These are phyloP conservation scores for Claviceps maximensis DNA, from an alignment of 2,329 filamentous ascomycete genomes.

Conservation along the genomic window DNA sequence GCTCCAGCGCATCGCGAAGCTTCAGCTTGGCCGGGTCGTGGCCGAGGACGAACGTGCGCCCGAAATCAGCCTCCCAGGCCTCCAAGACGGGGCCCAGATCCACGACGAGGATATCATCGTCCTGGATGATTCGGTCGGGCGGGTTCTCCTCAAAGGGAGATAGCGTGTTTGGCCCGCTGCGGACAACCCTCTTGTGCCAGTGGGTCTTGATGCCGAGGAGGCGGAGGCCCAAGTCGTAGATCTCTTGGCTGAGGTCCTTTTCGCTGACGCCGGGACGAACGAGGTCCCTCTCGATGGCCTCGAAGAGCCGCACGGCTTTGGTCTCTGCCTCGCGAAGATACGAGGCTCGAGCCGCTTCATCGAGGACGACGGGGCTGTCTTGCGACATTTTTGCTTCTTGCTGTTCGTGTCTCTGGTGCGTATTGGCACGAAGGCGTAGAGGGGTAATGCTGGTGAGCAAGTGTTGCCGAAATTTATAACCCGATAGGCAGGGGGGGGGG, in stretches of 20 bases:
- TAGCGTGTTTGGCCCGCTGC: constrained; percentile 36
- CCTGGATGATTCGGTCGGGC: constrained; percentile 31
- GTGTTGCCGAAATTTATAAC: too few relatives aligned
- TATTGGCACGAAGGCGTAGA: too few relatives aligned
- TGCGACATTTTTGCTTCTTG: too few relatives aligned
- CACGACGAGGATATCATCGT: constrained; percentile 37
- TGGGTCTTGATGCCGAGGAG: constrained; percentile 29
- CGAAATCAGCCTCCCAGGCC: constrained; percentile 39
- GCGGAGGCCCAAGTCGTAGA: constrained; percentile 21
- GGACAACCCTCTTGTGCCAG: constrained; percentile 39
- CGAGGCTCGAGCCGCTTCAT: neutral
- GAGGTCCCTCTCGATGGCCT: constrained; percentile 31
- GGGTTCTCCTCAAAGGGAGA: constrained; percentile 34
- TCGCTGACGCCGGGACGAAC: constrained; percentile 34
- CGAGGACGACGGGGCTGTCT: neutral
- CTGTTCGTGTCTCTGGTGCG: too few relatives aligned
- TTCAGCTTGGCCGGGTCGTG: constrained; percentile 29
- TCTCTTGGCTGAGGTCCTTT: constrained; percentile 32
- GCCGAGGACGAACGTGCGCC: constrained; percentile 37
- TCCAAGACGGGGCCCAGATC: constrained; percentile 40
- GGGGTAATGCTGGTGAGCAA: too few relatives aligned
- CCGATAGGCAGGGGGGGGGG: too few relatives aligned
- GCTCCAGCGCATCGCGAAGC: constrained; percentile 32
- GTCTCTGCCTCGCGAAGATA: constrained; percentile 29
- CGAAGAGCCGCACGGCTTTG: constrained; percentile 32